phyloP scores from a whole-genome alignment of 371 early-diverging fungal species.

The Umbelopsis sp. region DNA sequence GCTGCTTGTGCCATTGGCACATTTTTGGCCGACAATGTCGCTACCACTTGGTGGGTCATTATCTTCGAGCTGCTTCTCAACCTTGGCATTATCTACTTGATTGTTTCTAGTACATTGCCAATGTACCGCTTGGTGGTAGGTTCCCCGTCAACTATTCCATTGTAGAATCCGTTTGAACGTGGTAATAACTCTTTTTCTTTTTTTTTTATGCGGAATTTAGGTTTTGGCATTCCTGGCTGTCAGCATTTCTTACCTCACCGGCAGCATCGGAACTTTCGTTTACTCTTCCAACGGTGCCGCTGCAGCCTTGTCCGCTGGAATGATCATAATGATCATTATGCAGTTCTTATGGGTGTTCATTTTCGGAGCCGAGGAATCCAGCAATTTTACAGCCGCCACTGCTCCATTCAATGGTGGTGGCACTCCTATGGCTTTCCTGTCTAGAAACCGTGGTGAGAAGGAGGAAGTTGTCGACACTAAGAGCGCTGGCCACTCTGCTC shows the following conservation, averaged over 20 bases:
- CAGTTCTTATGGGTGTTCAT: slow-evolving; percentile 53
- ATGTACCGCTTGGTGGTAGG: slow-evolving; percentile 48
- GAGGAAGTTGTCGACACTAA: slow-evolving; percentile 10
- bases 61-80: slow-evolving; percentile 43
- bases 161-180: background rate
- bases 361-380: slow-evolving; percentile 43
- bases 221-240: slow-evolving; percentile 44
- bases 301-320: slow-evolving; percentile 45
- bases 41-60: slow-evolving; percentile 44
- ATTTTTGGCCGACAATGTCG: slow-evolving; percentile 27
- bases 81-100: slow-evolving; percentile 25
- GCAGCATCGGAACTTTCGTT: slow-evolving; percentile 32
- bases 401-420: background rate
- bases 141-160: background rate
- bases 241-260: slow-evolving; percentile 39
- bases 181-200: background rate
- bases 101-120: slow-evolving; percentile 32
- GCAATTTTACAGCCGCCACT: background rate
- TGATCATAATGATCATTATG: slow-evolving; percentile 43
- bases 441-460: slow-evolving; percentile 10
- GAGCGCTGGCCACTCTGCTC: slow-evolving; percentile 12
- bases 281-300: slow-evolving; percentile 25
- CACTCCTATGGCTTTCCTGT: slow-evolving; percentile 1
- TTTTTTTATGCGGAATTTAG: slow-evolving; percentile 22
- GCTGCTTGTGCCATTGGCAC: slow-evolving; percentile 36